Evolutionary conservation across 306 rosid species (phyloP).

Genomic region (Ziziphus jujuba): DNA sequence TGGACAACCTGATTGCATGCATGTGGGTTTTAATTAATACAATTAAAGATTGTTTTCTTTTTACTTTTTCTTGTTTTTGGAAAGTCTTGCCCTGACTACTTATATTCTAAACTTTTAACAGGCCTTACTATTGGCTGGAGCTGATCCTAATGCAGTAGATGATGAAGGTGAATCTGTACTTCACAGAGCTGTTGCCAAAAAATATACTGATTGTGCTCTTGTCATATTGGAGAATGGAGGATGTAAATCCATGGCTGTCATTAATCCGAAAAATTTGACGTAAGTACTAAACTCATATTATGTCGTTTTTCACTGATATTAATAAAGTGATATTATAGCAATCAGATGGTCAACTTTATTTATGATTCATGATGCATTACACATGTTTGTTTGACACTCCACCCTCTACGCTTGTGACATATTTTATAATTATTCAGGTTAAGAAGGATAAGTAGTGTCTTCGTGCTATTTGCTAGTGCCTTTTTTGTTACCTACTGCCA

Average conservation of each 20-base stretch:
- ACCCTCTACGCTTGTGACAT: background rate
- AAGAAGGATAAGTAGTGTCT: background rate
- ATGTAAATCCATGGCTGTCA: slow-evolving; percentile 79
- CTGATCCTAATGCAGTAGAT: slow-evolving; percentile 93
- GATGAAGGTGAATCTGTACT: slow-evolving; percentile 98
- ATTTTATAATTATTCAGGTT: background rate
- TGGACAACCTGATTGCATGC: slow-evolving; percentile 99
- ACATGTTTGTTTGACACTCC: background rate
- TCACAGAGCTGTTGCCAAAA: slow-evolving; percentile 90
- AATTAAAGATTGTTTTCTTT: slow-evolving; percentile 19
- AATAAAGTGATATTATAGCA: no score
- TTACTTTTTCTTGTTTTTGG: slow-evolving; percentile 6
- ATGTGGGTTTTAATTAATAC: slow-evolving; percentile 57
- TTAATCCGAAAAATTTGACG: slow-evolving; percentile 83
- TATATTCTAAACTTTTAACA: slow-evolving; percentile 39
- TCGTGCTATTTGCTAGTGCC: background rate
- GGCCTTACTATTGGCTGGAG: slow-evolving; percentile 93
- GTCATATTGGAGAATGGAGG: slow-evolving; percentile 96
- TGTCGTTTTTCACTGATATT: background rate
- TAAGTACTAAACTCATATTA: slow-evolving; percentile 41
- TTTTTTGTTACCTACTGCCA: background rate
- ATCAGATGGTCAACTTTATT: slow-evolving; percentile 2
- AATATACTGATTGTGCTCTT: slow-evolving; percentile 91
- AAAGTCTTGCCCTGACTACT: slow-evolving; percentile 21
- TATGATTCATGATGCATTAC: background rate